Conservation (phyloP, 495 filamentous ascomycete genomes). For the Pseudomonodictys pantanalensis region DNA sequence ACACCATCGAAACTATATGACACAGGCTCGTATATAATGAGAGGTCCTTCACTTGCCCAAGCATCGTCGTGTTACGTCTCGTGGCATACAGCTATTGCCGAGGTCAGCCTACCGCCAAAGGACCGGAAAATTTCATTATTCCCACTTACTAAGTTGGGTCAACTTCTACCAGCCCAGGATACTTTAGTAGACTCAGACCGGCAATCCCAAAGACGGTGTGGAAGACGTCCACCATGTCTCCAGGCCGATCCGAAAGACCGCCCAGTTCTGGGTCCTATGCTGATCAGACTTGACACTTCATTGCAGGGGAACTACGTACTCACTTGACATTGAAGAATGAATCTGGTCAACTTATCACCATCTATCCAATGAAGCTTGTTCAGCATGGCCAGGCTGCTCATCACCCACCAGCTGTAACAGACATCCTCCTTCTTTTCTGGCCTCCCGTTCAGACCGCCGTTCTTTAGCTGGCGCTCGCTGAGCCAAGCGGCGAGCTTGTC, state of each 20-base stretch:
- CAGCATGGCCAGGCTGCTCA: slow-evolving; percentile 85
- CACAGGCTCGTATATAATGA: no score
- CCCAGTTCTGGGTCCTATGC: slow-evolving; percentile 73
- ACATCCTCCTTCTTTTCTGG: slow-evolving; percentile 96
- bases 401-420: slow-evolving; percentile 98
- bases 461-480: slow-evolving; percentile 83
- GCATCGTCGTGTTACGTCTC: slow-evolving; percentile 32
- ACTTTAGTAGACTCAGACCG: slow-evolving; percentile 77
- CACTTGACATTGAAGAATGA: slow-evolving; percentile 80
- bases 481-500: slow-evolving; percentile 85
- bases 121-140: neutral
- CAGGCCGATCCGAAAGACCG: slow-evolving; percentile 86
- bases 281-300: neutral
- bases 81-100: slow-evolving; percentile 41
- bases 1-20: no score
- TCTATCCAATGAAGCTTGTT: slow-evolving; percentile 89
- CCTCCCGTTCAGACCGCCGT: slow-evolving; percentile 86
- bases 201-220: slow-evolving; percentile 89
- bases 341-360: slow-evolving; percentile 66
- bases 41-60: slow-evolving; percentile 14
- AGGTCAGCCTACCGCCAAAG: slow-evolving; percentile 6
- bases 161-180: slow-evolving; percentile 71
- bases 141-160: slow-evolving; percentile 79
- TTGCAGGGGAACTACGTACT: slow-evolving; percentile 14
- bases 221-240: slow-evolving; percentile 95